Base-by-base conservation (phyloP, 805 yeast genomes). In the Millerago galiae region DNA sequence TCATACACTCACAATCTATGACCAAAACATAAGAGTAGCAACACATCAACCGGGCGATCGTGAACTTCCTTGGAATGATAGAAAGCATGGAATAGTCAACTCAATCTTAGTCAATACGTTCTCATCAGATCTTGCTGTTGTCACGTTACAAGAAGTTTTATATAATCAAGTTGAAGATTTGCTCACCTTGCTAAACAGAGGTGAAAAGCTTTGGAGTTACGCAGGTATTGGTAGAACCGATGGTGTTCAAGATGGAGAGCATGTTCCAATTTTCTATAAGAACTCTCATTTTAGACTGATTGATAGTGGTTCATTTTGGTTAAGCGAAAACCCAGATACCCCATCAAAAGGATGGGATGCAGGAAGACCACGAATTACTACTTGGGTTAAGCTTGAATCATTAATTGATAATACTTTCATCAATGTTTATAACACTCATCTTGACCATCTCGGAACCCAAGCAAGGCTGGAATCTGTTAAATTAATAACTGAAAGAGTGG, bases 291-390 rank as follows among this genome's bases (percentile, higher is more conserved):
- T 75, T 61, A 53, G 60, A 30, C 48, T 73, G 30, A 41, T 71
- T 6, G 63, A 67, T 11, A 52, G 62, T n/a, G 65, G 68, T 16
- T 69, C 75, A 9, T 65, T 65, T 41, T 77, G 83, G 83, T 58
- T 77, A 12, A 70, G 78, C 47, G 64, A 66, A 14, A 75, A 79
- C 3, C 83, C 83, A 1, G 70, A 67, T 35, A 59, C 52, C n/a
- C 79, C 82, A 1, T 69, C 77, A 13, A 60, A 50, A 35, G 76
- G 74, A 6, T 72, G 77, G 73, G 78, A 72, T 49, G 77, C 77
- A 0, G 70, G 62, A 2, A 58, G 55, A 25, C 55, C 56, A 8
- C 58, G 79, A 45, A 65, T 70, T 14, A 68, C 66, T 2, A 63
- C 68, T 3, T 50, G 62, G 48, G 66, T 58, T 5, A 55, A 58